Percentiles rank a stretch among this genome's conserved stretches.
Evolutionary conservation across 2,329 filamentous ascomycete species (phyloP).

Genomic region (Fonsecaea multimorphosa): DNA sequence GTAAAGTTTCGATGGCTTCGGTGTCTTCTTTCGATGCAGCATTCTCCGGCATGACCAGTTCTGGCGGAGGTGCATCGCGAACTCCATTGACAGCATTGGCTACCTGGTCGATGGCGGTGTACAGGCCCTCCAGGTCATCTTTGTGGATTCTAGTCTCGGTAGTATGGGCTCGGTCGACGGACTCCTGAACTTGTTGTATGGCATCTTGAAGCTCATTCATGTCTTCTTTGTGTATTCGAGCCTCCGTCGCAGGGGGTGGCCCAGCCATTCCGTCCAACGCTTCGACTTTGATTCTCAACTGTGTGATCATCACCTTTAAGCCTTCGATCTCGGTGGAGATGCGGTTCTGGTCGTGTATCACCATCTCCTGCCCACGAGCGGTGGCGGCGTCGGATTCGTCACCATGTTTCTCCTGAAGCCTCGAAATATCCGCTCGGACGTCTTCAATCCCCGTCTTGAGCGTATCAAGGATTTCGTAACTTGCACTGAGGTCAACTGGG

Average conservation of each 20-base stretch:
- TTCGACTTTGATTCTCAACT: constrained; percentile 85
- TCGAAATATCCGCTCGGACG: constrained; percentile 78
- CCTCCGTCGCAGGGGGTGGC: constrained; percentile 48
- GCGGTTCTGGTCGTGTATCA: constrained; percentile 62
- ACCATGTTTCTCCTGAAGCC: constrained; percentile 66
- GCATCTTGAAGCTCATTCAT: constrained; percentile 54
- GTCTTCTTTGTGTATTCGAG: constrained; percentile 55
- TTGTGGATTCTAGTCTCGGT: constrained; percentile 51
- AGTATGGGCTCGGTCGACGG: constrained; percentile 36
- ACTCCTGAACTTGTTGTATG: constrained; percentile 62
- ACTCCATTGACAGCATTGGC: constrained; percentile 62
- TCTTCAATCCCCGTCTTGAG: constrained; percentile 80
- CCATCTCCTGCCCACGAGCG: constrained; percentile 61
- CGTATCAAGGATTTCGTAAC: constrained; percentile 87
- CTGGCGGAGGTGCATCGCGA: constrained; percentile 48
- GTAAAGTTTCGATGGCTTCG: constrained; percentile 85
- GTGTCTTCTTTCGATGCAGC: constrained; percentile 80
- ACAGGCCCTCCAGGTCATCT: constrained; percentile 54
- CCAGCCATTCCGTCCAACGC: constrained; percentile 67
- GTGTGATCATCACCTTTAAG: constrained; percentile 80
- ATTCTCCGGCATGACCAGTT: constrained; percentile 51
- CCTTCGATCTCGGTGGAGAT: constrained; percentile 78
- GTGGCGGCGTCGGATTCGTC: constrained; percentile 59
- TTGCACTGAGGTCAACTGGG: constrained; percentile 79
- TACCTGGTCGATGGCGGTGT: constrained; percentile 56